These are phyloP conservation scores for Chrysanthemum makinoi DNA, from an alignment of 129 eudicot genomes.

Conservation along the genomic window DNA sequence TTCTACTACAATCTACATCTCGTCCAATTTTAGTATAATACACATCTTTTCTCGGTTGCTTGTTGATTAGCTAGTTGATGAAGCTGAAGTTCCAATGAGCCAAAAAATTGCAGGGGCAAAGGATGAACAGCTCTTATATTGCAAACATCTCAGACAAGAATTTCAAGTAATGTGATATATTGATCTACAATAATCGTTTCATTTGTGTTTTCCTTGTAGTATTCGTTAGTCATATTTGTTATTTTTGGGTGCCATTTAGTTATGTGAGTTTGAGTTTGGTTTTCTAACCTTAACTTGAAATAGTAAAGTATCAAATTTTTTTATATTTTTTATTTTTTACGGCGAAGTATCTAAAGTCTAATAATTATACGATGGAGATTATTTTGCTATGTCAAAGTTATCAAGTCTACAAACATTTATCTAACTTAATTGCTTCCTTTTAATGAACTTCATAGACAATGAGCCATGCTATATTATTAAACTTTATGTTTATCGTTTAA, in stretches of 20 bases:
- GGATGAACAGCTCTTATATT: conserved; percentile 9
- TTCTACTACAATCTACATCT: background rate
- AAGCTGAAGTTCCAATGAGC: conserved; percentile 10
- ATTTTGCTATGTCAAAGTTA: too few relatives aligned
- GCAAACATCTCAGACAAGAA: conserved; percentile 1
- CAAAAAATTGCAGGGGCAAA: conserved; percentile 15
- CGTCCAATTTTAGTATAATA: background rate
- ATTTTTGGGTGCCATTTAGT: too few relatives aligned
- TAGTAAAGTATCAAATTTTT: too few relatives aligned
- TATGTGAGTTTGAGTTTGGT: too few relatives aligned
- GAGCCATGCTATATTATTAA: too few relatives aligned
- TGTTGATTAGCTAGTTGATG: background rate
- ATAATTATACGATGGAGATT: too few relatives aligned
- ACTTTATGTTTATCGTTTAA: too few relatives aligned
- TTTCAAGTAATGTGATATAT: conserved; percentile 11
- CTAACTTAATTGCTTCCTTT: too few relatives aligned
- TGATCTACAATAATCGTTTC: background rate
- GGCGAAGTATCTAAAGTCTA: too few relatives aligned
- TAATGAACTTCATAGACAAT: too few relatives aligned
- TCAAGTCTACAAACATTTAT: too few relatives aligned
- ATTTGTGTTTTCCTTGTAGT: background rate
- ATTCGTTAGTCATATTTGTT: background rate
- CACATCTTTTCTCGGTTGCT: background rate
- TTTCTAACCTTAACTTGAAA: background rate
- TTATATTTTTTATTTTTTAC: too few relatives aligned